Conservation (phyloP, 2,329 filamentous ascomycete genomes). For the Septoria petroselini region DNA sequence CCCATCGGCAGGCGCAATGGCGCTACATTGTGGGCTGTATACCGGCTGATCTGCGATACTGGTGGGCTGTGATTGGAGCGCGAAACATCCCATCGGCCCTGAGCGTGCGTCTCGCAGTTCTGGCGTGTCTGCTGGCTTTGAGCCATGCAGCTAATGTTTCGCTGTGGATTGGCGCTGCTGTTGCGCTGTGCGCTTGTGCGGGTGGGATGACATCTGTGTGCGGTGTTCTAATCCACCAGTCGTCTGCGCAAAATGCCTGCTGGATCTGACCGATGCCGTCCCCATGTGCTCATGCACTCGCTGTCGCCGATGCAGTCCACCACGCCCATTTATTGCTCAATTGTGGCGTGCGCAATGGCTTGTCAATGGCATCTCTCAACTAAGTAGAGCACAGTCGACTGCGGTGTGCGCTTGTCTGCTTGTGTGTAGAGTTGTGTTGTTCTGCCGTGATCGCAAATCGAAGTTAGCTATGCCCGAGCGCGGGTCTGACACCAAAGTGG, state of each 20-base stretch:
- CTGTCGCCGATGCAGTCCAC: not conserved
- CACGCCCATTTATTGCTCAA: too few species aligned
- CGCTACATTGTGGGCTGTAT: conserved; percentile 14
- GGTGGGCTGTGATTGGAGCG: conserved; percentile 17
- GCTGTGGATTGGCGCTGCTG: conserved; percentile 20
- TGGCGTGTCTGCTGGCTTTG: conserved; percentile 16
- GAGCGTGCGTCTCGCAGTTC: conserved; percentile 17
- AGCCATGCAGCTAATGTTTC: conserved; percentile 23
- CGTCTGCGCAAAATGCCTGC: conserved; percentile 6
- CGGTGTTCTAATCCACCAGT: conserved; percentile 1
- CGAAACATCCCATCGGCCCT: conserved; percentile 13
- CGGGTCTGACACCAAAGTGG: conserved; percentile 9
- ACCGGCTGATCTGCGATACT: conserved; percentile 16
- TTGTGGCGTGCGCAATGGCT: not conserved
- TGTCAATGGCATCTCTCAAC: not conserved
- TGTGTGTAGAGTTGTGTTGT: conserved; percentile 1
- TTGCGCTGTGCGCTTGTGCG: conserved; percentile 21
- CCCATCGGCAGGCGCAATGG: conserved; percentile 5
- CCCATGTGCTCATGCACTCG: not conserved
- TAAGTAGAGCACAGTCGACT: not conserved
- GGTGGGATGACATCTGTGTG: conserved; percentile 9
- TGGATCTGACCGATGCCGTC: conserved; percentile 5
- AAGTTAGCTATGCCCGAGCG: conserved; percentile 6
- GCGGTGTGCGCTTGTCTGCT: not conserved
- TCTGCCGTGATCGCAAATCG: conserved; percentile 5